Base-by-base conservation (phyloP, 257 asterid genomes). In the Rauvolfia tetraphylla region DNA sequence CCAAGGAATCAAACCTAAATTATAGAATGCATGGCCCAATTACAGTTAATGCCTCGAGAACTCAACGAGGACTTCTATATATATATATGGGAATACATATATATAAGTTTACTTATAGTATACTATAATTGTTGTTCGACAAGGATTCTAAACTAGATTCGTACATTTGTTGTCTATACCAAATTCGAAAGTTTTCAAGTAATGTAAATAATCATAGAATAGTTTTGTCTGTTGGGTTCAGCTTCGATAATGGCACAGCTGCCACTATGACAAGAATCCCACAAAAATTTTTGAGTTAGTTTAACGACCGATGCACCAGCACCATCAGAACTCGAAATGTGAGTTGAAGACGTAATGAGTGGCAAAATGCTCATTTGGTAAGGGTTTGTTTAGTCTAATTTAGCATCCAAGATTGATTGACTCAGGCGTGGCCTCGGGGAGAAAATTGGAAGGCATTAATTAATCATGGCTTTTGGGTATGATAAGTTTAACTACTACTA, bases 201-300 rank as follows among this genome's bases (percentile, higher is more conserved):
- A 8, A 66, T 34, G 71, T 9, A 67, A 66, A 36, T 22, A 67
- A 39, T 67, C 18, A 20, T 38, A 56, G 51, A 23, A 36, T 53
- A 49, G 27, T 9, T 58, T 53, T 53, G 12, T 41, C 22, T 34
- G 38, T 8, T 70, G 76, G 76, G 51, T 56, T 76, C 2, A 46
- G 54, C 66, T 33, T 4, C 33, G 12, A 62, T 41, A 20, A 14
- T 49, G 68, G 58, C 20, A 76, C 82, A 73, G 74, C 65, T 66
- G 82, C 82, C 82, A 49, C 78, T 39, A 41, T 53, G 65, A 25
- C 25, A 56, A 79, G 78, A 38, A 46, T 54, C 78, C 77, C 56
- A 46, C 8, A 49, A 48, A 49, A 8, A 25, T 3, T 3, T 0
- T 29, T 9, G 78, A 65, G 78, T 79, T 79, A 79, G 82, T 65